These are phyloP conservation scores for Lippia alba DNA, from an alignment of 305 asterid genomes.

Conservation along the genomic window DNA sequence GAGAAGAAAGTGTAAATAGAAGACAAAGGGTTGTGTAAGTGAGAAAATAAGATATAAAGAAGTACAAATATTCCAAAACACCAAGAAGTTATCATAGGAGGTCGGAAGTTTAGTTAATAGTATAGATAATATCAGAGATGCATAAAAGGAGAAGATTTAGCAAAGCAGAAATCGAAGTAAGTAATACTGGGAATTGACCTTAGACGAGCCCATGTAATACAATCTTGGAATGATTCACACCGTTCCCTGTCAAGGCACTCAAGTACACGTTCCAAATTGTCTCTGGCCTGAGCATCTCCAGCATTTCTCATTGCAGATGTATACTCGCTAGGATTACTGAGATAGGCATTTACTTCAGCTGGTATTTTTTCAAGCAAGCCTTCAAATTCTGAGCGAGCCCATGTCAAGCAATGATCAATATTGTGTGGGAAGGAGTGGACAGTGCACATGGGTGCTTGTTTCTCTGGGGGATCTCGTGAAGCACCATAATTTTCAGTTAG, in stretches of 20 bases:
- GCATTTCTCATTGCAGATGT: not conserved
- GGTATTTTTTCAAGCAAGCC: not conserved
- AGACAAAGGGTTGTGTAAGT: too few relatives aligned
- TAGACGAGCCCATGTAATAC: not conserved
- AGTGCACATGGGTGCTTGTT: not conserved
- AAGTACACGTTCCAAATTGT: not conserved
- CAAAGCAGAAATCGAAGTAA: not conserved
- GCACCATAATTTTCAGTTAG: not conserved
- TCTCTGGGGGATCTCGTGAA: not conserved
- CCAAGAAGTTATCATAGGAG: too few relatives aligned
- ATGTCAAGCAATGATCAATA: not conserved
- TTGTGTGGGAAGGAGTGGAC: not conserved
- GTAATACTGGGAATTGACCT: not conserved
- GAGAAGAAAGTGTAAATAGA: too few relatives aligned
- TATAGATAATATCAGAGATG: too few relatives aligned
- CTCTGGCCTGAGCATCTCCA: slow-evolving; percentile 1
- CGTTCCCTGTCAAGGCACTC: not conserved
- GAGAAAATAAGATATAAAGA: too few relatives aligned
- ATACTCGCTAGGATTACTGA: not conserved
- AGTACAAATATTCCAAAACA: too few relatives aligned
- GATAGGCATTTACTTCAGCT: not conserved
- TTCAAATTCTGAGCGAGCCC: not conserved
- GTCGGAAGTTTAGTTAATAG: too few relatives aligned
- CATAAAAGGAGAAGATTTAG: not conserved
- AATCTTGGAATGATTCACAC: not conserved